A percentile compares a stretch with the other conserved stretches of the same genome.
These are phyloP conservation scores for Jackrogersella multiformis DNA, from an alignment of 495 filamentous ascomycete genomes.

Conservation along the genomic window DNA sequence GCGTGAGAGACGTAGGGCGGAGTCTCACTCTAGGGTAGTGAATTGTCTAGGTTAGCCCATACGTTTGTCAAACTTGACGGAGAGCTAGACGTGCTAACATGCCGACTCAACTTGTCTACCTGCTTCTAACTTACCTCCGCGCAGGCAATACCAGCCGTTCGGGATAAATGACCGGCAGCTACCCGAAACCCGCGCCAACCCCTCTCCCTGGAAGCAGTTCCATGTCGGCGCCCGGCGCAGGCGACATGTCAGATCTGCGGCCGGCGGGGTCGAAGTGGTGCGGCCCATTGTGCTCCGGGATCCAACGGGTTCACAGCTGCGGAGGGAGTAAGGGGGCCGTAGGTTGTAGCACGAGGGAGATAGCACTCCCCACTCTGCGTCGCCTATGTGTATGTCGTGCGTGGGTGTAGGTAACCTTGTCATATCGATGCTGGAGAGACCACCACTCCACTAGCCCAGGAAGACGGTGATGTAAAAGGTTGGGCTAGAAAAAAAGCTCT, in stretches of 20 bases:
- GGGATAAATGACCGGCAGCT: slow-evolving; percentile 29
- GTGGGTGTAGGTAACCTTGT: slow-evolving; percentile 13
- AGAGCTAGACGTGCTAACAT: slow-evolving; percentile 26
- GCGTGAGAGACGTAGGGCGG: neutral
- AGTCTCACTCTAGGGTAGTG: neutral
- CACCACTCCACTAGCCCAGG: neutral
- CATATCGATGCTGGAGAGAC: slow-evolving; percentile 6
- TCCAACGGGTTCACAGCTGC: slow-evolving; percentile 21
- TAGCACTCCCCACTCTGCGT: neutral
- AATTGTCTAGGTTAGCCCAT: too few species aligned
- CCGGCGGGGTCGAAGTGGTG: slow-evolving; percentile 15
- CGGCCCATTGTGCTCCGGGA: slow-evolving; percentile 29
- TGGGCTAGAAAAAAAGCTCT: neutral
- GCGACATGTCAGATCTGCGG: slow-evolving; percentile 41
- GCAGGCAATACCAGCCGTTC: slow-evolving; percentile 17
- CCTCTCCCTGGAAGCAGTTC: slow-evolving; percentile 13
- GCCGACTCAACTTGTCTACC: too few species aligned
- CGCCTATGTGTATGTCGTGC: slow-evolving; percentile 8
- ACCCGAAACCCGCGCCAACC: slow-evolving; percentile 28
- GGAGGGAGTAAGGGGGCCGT: slow-evolving; percentile 5
- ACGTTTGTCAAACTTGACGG: too few species aligned
- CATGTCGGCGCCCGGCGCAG: slow-evolving; percentile 35
- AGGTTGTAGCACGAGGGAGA: slow-evolving; percentile 7
- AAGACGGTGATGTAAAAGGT: slow-evolving; percentile 31
- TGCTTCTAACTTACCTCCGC: neutral